Base-by-base conservation (phyloP, 345 rosid species). In the Arabis hirsuta region DNA sequence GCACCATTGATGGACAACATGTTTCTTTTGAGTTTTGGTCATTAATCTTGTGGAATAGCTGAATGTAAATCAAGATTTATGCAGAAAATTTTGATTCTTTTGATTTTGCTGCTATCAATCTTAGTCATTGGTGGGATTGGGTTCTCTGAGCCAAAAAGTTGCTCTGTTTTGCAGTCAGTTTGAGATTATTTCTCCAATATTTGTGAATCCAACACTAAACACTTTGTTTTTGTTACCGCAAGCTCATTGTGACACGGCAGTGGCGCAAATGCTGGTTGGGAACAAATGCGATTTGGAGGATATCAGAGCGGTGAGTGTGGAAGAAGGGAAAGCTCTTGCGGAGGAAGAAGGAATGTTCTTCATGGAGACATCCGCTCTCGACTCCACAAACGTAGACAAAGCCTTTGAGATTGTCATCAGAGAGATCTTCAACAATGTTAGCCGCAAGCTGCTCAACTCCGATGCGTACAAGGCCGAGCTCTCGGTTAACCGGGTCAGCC, bases 281-380 rank as follows among this genome's bases (percentile, higher is more conserved):
- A 94, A 94, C 87, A 94, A 94, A 74, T 83, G 92, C 38, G 98
- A 91, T 78, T 78, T 94, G 77, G 92, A 87, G 47, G 86, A 81
- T 52, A 89, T 90, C 2, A 83, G 97, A 74, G 96, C 86, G 12
- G 85, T 91, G 31, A 86, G 83, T 47, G 69, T 72, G 13, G 92
- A 90, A 59, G 97, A 94, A 71, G 96, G 95, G 41, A 85, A 85
- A 67, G 81, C 72, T 72, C 85, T 94, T 0, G 97, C 98, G 0
- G 92, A 91, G 77, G 90, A 83, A 52, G 90, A 87, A 81, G 91
- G 86, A 0, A 44, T 94, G 52, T 90, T 89, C 85, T 94, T 94
- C 81, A 89, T 91, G 92, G 98, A 94, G 78, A 94, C 98, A 54
- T 94, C 98, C 0, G 97, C 98, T 5, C 86, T 94, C 14, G 88